phyloP scores from a whole-genome alignment of 768 basidiomycete species.

The Termitomyces sp. region DNA sequence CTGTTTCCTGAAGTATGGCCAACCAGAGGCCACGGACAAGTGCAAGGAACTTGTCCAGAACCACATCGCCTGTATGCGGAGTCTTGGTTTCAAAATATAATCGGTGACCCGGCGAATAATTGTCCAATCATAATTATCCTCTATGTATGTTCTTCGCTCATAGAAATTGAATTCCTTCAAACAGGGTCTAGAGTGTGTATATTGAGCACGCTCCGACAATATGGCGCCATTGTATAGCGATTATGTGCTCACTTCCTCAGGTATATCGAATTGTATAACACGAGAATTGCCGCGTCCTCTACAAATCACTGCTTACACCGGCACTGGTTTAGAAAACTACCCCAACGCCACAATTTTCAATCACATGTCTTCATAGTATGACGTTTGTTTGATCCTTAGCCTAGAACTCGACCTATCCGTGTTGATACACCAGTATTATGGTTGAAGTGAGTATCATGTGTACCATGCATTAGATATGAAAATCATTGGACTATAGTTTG shows the following conservation, averaged over 20 bases:
- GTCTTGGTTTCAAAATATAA: slow-evolving; percentile 84
- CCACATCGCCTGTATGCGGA: slow-evolving; percentile 90
- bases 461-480: too few species aligned
- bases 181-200: background rate
- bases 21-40: slow-evolving; percentile 65
- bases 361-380: too few species aligned
- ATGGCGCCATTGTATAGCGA: background rate
- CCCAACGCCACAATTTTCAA: too few species aligned
- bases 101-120: background rate
- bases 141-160: background rate
- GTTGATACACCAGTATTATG: too few species aligned
- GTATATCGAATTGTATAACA: background rate
- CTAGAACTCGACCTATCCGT: too few species aligned
- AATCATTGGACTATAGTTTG: too few species aligned
- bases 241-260: background rate
- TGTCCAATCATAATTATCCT: background rate
- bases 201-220: background rate
- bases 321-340: background rate
- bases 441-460: too few species aligned
- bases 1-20: slow-evolving; percentile 81
- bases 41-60: slow-evolving; percentile 78
- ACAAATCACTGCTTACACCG: background rate
- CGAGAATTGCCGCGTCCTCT: too few species aligned
- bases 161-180: background rate
- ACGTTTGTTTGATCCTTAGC: too few species aligned